Base-by-base conservation (phyloP, 2,329 filamentous ascomycete species). In the Mycosphaerelloides madeirae region DNA sequence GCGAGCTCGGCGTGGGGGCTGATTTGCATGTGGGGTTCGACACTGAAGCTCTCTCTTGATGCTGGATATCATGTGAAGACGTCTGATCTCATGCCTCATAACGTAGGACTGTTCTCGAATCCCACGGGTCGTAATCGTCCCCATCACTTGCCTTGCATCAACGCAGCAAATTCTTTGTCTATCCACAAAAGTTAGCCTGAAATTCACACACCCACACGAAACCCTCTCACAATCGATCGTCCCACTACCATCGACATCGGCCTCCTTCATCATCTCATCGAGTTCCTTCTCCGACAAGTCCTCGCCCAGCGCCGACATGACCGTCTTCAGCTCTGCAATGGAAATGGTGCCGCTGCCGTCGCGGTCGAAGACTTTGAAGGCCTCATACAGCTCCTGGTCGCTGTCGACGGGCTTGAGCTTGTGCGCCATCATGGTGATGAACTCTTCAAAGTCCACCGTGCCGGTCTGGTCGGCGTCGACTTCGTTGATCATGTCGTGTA, bases 401-500 rank as follows among this genome's bases (percentile, higher is more conserved):
- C 76, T 76, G 64, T 82, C 77, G 46, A 75, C 76, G 57, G 79
- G 75, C 66, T 76, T 78, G 67, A 79, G 78, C 59, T 78, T 78
- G 60, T 74, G 74, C 40, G 78, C 77, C 79, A 83, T 83, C 75
- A 83, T 80, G 54, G 75, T 77, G 48, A 82, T 73, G 68, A 83
- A 83, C 61, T 83, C 79, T 46, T 79, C 74, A 63, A 83, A 81
- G 62, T 81, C 78, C 59, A 83, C 81, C 54, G 78, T 79, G 63
- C 79, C 80, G 56, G 79, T 80, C 63, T 79, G 78, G 68, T 83
- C 78, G 54, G 74, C 69, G 55, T 83, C 80, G 50, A 81, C 78
- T 65, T 83, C 80, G 67, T 80, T 80, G 68, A 83, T 79, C 70
- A 83, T 80, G 64, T 83, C 79, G 62, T 80, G 74, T 41, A 83